Percentiles rank a stretch among this genome's conserved stretches.
These are phyloP conservation scores for Spizellomyces sp. DNA, from an alignment of 192 early-diverging fungal species.

Conservation along the genomic window DNA sequence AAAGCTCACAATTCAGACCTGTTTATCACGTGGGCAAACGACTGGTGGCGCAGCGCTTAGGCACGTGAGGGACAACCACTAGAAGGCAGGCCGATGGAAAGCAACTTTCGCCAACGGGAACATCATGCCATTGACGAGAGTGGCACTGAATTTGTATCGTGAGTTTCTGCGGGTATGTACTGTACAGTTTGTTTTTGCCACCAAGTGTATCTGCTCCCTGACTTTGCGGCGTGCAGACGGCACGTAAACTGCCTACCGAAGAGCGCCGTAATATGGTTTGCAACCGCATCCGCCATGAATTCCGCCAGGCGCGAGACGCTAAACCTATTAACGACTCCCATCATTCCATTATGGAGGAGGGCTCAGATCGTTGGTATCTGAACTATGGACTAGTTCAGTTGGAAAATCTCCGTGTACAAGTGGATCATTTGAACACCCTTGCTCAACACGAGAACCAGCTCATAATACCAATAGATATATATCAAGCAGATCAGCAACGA, in stretches of 20 bases:
- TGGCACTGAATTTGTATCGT: no score
- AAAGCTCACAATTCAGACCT: no score
- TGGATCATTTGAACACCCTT: conserved; percentile 4
- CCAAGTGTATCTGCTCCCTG: no score
- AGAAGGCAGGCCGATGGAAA: no score
- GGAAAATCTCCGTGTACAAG: conserved; percentile 22
- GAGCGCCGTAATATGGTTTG: conserved; percentile 7
- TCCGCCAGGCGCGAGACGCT: conserved; percentile 4
- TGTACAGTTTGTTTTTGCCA: no score
- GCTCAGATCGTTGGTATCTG: conserved; percentile 10
- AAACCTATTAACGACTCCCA: not conserved
- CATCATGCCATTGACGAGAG: no score
- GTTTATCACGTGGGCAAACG: no score
- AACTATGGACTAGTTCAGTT: not conserved
- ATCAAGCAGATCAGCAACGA: conserved; percentile 3
- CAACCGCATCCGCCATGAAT: not conserved
- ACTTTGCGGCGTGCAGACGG: not conserved
- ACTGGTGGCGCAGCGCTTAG: no score
- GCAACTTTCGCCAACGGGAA: no score
- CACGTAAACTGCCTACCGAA: conserved; percentile 6
- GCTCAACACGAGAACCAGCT: conserved; percentile 15
- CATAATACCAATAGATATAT: conserved; percentile 25
- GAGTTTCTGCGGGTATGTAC: no score
- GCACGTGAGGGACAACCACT: no score
- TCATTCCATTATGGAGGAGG: not conserved